Evolutionary conservation across 208 protist species (phyloP), one percentile per base, ranked within the genome.

Genomic region (Leptomonas seymouri): DNA sequence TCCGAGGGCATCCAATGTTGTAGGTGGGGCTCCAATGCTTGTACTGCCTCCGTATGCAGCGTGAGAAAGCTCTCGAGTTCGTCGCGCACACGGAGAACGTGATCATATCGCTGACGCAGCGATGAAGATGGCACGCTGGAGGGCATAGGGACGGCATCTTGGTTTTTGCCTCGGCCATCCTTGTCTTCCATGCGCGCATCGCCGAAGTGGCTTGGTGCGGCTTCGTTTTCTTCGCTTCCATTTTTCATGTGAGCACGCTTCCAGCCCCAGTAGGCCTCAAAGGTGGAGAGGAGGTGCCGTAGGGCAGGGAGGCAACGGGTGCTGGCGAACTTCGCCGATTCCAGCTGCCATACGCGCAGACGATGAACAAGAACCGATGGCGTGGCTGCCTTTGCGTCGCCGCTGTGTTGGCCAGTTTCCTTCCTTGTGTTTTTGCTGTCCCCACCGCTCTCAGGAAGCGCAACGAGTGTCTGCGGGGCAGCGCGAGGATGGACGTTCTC

Each of bases 21-120:
- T 23, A 81, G 66, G 21, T 81, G 57, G 0, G 53, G 59, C 39
- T 77, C 60, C 27, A 81, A 57, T 8, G 60, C 50, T 4, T 53
- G 70, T 21, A 76, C 72, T 3, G 76, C 71, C 20, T 81, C 76
- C 12, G 34, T 51, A 46, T 81, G 66, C 44, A 77, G 66, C 48
- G 60, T 34, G n/a, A 71, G 57, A 30, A 71, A 71, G 58, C 64
- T 62, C 36, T 44, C 23, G 15, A 77, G 42, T 48, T 71, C 71
- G 6, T 77, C 71, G 36, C 71, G 56, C 15, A 55, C 71, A 14
- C 50, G 64, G 23, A 58, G 12, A 36, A 39, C 71, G 42, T 66
- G 57, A n/a, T 77, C 64, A 50, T 77, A 77, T n/a, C 63, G 64
- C 58, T 67, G 64, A 12, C 63, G 71, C 64, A 77, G 49, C 36